Base-by-base conservation (phyloP, 768 basidiomycete species). In the Lepiota venenata region DNA sequence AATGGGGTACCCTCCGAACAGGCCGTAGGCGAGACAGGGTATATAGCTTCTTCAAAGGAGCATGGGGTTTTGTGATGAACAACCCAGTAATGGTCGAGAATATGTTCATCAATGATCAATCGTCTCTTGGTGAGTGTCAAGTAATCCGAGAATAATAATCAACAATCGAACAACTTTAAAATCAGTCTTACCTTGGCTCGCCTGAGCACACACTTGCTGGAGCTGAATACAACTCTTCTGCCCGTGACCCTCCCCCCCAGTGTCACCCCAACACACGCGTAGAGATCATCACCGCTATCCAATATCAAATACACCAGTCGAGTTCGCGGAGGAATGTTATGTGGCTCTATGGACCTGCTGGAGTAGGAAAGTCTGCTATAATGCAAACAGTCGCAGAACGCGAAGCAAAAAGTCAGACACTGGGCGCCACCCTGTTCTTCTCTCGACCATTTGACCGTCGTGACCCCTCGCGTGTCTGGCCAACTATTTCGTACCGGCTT, bases 351-450 rank as follows among this genome's bases (percentile, higher is more conserved):
- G 56, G 58, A 11, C 54, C 54, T 4, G 58, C 50, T 2, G 60
- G 60, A 15, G 57, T 53, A 8, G 60, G 60, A 11, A 61, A 61
- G 35, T 61, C 60, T 2, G 60, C 60, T 2, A 47, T 61, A 47
- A 20, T 55, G 18, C 57, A 56, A 14, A 53, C 57, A 3, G 21
- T 58, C n/a, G 58, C 58, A 14, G 57, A 61, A 32, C 35, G n/a
- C 10, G 40, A 43, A 18, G 40, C 40, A 12, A 18, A 35, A n/a
- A n/a, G 14, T 27, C 8, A 29, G n/a, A 27, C 21, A 6, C 21
- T 29, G 21, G 22, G 21, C 8, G 27, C 45, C 6, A 27, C 45
- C 4, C 21, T 46, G 6, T 46, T 46, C n/a, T 27, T 46, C 16
- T 46, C 25, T 4, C 12, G 10, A 11, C 21, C 41, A 27, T 11